Evolutionary conservation across 1,139 yeast genomes (phyloP), one percentile per base, ranked within the genome.

Genomic region (Yamadazyma siamensis): DNA sequence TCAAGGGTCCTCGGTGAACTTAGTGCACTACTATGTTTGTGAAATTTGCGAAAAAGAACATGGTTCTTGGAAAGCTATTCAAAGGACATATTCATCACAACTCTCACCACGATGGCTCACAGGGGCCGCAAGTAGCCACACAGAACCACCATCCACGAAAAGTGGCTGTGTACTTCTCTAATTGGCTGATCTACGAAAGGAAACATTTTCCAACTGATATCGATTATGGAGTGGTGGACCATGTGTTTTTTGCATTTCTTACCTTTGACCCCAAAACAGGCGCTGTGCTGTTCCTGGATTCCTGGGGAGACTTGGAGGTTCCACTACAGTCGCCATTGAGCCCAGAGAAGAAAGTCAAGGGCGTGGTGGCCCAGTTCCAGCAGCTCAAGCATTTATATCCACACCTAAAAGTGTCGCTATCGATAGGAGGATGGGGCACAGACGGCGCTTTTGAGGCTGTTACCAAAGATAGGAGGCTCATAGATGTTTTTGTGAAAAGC

Each of bases 361-460:
- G 94, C 1, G 63, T 71, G 35, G 52, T 85, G 15, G 77, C 75
- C 21, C 84, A 76, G 46, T 56, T 86, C 9, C 60, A 57, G 27
- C 65, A 65, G 35, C 40, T 84, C 44, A 81, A 79, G 48, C 43
- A 47, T 32, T 31, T 50, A 11, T 51, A 76, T 34, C 71, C 79
- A 2, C 60, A 69, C 20, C 50, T 88, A 23, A 78, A 78, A 39
- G 61, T 80, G 0, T 61, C 78, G 8, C 69, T 88, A 70, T 80
- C 95, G 0, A 71, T 91, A 39, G 98, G 98, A 5, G 98, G 98
- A 0, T 83, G 94, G 83, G 81, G 94, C 0, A 72, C 81, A 13
- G 62, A 74, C 8, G 63, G 61, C 1, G 56, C 61, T 6, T 81
- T 88, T 46, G 65, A 62, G 9, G 56, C 57, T 1, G 67, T 80